phyloP scores from a whole-genome alignment of 2,329 filamentous ascomycete species.

The Albophoma yamanashiensis region DNA sequence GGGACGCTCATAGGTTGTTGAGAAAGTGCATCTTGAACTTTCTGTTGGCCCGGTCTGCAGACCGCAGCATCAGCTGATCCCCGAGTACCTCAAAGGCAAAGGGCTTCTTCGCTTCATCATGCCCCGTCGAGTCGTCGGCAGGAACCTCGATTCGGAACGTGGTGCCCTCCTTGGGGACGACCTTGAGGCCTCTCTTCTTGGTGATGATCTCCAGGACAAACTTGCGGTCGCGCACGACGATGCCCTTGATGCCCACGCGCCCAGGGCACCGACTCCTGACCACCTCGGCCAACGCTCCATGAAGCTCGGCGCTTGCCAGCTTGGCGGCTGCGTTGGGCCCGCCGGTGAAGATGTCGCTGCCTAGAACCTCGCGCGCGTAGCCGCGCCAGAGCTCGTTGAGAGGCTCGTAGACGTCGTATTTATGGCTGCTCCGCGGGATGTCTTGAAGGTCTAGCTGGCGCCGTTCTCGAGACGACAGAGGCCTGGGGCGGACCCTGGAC shows the following conservation, averaged over 20 bases:
- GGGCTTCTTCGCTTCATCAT: constrained; percentile 8
- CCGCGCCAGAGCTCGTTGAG: constrained; percentile 71
- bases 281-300: constrained; percentile 76
- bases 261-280: constrained; percentile 71
- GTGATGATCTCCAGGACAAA: constrained; percentile 82
- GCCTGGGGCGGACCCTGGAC: constrained; percentile 44
- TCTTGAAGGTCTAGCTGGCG: constrained; percentile 63
- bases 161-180: constrained; percentile 82
- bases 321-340: constrained; percentile 56
- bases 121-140: constrained; percentile 6
- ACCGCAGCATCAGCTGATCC: constrained; percentile 73
- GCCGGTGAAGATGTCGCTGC: constrained; percentile 44
- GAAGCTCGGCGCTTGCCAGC: constrained; percentile 77
- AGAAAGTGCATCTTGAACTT: constrained; percentile 86
- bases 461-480: constrained; percentile 72
- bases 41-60: constrained; percentile 76
- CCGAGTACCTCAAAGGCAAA: constrained; percentile 81
- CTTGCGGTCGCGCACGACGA: constrained; percentile 81
- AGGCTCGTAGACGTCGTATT: constrained; percentile 65
- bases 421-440: constrained; percentile 51
- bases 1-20: constrained; percentile 50
- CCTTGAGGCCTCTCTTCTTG: constrained; percentile 56
- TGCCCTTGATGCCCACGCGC: constrained; percentile 73
- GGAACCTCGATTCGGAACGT: constrained; percentile 71
- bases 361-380: constrained; percentile 77